phyloP scores from a whole-genome alignment of 2,329 filamentous ascomycete species.

The Biscogniauxia marginata region DNA sequence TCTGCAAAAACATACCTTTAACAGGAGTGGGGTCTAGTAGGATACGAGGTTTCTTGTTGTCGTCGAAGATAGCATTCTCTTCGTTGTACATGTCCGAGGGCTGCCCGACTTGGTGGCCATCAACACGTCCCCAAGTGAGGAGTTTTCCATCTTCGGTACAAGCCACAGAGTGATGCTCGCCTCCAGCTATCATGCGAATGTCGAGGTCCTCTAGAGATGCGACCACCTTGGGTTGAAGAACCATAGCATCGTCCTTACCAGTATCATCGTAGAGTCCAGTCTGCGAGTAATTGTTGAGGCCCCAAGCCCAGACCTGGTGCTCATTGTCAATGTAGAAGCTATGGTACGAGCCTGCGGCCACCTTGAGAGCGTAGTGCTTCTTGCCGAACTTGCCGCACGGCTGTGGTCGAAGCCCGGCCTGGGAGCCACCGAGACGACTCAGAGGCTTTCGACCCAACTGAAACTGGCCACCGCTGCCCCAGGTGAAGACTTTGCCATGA shows the following conservation, averaged over 20 bases:
- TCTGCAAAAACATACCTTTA: slow-evolving; percentile 43
- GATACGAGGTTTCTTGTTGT: slow-evolving; percentile 66
- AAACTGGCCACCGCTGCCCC: slow-evolving; percentile 78
- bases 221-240: slow-evolving; percentile 70
- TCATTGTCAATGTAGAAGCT: slow-evolving; percentile 69
- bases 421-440: slow-evolving; percentile 24
- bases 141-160: slow-evolving; percentile 41
- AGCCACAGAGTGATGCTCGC: slow-evolving; percentile 63
- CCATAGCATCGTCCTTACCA: slow-evolving; percentile 67
- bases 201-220: slow-evolving; percentile 60
- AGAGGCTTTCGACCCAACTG: slow-evolving; percentile 66
- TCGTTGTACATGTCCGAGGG: slow-evolving; percentile 54
- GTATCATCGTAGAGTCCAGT: slow-evolving; percentile 62
- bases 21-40: slow-evolving; percentile 64
- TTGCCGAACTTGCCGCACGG: slow-evolving; percentile 40
- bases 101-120: slow-evolving; percentile 54
- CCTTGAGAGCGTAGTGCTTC: slow-evolving; percentile 49
- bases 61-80: slow-evolving; percentile 62
- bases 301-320: slow-evolving; percentile 67
- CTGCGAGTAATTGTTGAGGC: slow-evolving; percentile 70
- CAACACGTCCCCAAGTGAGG: slow-evolving; percentile 47
- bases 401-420: slow-evolving; percentile 40
- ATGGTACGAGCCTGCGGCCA: slow-evolving; percentile 67
- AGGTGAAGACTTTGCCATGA: slow-evolving; percentile 67
- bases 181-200: slow-evolving; percentile 69